Conservation (phyloP, 2,329 filamentous ascomycete species). For the Sporothrix dimorphospora region DNA sequence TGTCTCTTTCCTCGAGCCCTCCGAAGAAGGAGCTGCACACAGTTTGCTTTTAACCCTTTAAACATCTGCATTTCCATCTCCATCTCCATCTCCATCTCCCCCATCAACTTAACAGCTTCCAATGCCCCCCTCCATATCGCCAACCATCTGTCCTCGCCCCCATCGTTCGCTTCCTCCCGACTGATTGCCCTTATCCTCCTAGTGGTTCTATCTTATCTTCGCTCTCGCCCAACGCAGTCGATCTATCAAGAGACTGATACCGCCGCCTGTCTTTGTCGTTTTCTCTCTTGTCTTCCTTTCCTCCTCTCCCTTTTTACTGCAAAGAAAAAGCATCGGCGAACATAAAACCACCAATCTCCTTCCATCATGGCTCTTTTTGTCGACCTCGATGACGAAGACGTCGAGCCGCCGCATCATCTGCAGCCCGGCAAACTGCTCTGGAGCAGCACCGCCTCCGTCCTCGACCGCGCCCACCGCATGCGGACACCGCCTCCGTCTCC, state of each 20-base stretch:
- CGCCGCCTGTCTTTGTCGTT: not conserved
- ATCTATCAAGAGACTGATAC: not conserved
- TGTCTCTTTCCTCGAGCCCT: not conserved
- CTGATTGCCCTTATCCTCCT: constrained; percentile 8
- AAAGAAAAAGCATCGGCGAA: not conserved
- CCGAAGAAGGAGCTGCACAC: not conserved
- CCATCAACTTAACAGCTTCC: not conserved
- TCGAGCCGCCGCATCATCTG: constrained; percentile 36
- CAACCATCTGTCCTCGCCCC: not conserved
- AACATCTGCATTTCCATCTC: not conserved
- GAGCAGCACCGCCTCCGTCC: constrained; percentile 30
- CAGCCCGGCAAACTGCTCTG: constrained; percentile 36
- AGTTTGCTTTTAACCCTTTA: not conserved
- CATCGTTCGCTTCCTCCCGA: constrained; percentile 17
- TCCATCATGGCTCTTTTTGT: constrained; percentile 42
- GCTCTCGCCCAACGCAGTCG: not conserved
- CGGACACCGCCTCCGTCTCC: constrained; percentile 28
- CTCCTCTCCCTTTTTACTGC: not conserved
- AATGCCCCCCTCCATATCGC: constrained; percentile 13
- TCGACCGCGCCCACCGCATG: constrained; percentile 23
- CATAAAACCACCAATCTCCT: not conserved
- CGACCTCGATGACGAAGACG: constrained; percentile 41
- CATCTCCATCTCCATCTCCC: not conserved
- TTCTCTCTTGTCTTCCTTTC: not conserved
- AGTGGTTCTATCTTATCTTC: constrained; percentile 6